Percentiles rank a stretch among this genome's conserved stretches.
phyloP scores from a whole-genome alignment of 805 yeast genomes.

The Saccharomycopsis javanensis region DNA sequence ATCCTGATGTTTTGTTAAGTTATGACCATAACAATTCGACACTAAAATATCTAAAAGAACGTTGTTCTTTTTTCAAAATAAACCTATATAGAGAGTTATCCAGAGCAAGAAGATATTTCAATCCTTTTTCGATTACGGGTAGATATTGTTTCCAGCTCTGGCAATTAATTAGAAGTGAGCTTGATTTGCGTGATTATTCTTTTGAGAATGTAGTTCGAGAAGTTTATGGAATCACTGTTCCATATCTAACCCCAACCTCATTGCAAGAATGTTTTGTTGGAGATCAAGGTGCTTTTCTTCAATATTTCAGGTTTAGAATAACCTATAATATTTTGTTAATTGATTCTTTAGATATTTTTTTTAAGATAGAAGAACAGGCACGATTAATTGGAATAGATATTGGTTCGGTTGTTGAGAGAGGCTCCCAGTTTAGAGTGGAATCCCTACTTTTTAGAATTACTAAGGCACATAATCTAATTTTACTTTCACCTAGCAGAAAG shows the following conservation, averaged over 20 bases:
- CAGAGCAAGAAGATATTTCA: conserved; percentile 40
- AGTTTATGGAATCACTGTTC: conserved; percentile 27
- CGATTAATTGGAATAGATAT: conserved; percentile 84
- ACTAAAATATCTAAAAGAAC: conserved; percentile 82
- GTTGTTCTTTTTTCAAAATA: conserved; percentile 40
- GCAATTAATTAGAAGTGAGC: conserved; percentile 59
- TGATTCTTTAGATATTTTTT: conserved; percentile 53
- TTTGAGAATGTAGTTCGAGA: conserved; percentile 70
- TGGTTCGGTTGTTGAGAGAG: conserved; percentile 76
- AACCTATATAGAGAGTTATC: conserved; percentile 55
- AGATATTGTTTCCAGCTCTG: conserved; percentile 80
- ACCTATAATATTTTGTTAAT: conserved; percentile 37
- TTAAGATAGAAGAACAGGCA: conserved; percentile 72
- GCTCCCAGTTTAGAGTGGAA: conserved; percentile 92
- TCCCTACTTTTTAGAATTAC: conserved; percentile 68
- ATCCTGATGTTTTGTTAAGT: conserved; percentile 85
- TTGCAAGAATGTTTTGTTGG: conserved; percentile 12
- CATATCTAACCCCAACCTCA: neutral
- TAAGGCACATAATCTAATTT: conserved; percentile 61
- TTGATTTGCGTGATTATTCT: conserved; percentile 57
- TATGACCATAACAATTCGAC: conserved; percentile 72
- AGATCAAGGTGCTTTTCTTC: conserved; percentile 30
- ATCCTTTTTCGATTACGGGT: conserved; percentile 57
- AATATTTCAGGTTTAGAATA: conserved; percentile 38
- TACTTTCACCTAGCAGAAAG: conserved; percentile 68